Conservation (phyloP, 2,329 filamentous ascomycete species). For the Metarhizium robertsii region DNA sequence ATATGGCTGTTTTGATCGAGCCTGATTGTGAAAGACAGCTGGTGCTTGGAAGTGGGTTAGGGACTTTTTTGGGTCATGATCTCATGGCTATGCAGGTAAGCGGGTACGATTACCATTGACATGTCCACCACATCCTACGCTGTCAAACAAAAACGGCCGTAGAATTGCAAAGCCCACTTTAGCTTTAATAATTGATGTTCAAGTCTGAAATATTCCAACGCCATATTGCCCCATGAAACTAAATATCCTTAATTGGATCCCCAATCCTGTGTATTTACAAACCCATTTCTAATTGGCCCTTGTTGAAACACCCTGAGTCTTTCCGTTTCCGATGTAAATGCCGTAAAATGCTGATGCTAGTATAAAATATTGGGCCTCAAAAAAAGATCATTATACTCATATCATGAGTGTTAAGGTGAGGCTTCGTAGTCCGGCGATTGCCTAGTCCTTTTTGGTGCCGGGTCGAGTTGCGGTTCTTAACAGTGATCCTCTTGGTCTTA, state of each 20-base stretch:
- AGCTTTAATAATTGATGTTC: background rate
- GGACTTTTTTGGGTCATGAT: conserved; percentile 12
- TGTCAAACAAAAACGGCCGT: background rate
- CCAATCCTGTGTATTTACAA: background rate
- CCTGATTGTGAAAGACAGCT: background rate
- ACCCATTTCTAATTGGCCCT: background rate
- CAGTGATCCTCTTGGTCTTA: conserved; percentile 28
- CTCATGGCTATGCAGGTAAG: conserved; percentile 20
- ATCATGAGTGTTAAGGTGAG: background rate
- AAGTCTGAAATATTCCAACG: background rate
- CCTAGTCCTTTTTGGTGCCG: conserved; percentile 13
- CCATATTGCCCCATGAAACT: background rate
- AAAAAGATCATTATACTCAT: background rate
- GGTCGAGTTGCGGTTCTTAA: conserved; percentile 23
- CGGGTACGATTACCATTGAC: conserved; percentile 7
- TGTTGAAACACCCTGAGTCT: no score
- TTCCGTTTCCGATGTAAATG: background rate
- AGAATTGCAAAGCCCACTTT: background rate
- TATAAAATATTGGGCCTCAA: background rate
- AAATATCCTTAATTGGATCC: background rate
- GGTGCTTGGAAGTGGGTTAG: background rate
- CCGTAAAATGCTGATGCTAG: background rate
- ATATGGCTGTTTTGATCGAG: background rate
- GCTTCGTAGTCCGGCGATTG: background rate
- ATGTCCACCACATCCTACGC: background rate